Evolutionary conservation across 805 yeast species (phyloP).

Genomic region (Nakazawaea sp.): DNA sequence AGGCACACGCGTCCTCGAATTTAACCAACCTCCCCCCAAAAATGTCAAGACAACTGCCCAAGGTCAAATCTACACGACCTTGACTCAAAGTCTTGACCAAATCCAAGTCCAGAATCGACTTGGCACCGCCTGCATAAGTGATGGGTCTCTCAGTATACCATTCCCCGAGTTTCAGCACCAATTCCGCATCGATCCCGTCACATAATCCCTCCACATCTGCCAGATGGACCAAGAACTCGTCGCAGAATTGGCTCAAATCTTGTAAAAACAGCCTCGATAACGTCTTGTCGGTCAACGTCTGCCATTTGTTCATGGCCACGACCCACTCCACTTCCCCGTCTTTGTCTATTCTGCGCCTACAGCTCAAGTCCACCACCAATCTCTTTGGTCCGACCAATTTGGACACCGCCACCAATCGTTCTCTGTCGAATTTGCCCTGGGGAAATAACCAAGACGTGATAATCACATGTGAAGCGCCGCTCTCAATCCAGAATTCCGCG

Average conservation of each 20-base stretch:
- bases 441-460: conserved; percentile 91
- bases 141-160: conserved; percentile 73
- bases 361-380: conserved; percentile 86
- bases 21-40: conserved; percentile 85
- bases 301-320: conserved; percentile 99
- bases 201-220: conserved; percentile 99
- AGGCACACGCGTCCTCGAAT: conserved; percentile 65
- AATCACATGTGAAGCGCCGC: conserved; percentile 81
- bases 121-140: conserved; percentile 98
- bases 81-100: conserved; percentile 60
- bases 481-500: conserved; percentile 70
- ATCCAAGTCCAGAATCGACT: conserved; percentile 57
- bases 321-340: conserved; percentile 51
- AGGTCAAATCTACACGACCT: conserved; percentile 88
- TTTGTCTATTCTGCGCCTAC: conserved; percentile 41
- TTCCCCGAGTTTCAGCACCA: conserved; percentile 64
- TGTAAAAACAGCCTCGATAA: conserved; percentile 48
- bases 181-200: conserved; percentile 78
- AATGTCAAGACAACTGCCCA: conserved; percentile 88
- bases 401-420: conserved; percentile 45
- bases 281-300: conserved; percentile 65
- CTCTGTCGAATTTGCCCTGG: conserved; percentile 41
- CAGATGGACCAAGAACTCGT: conserved; percentile 90
- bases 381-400: conserved; percentile 52
- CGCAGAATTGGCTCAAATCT: conserved; percentile 56